A percentile compares a stretch with the other conserved stretches of the same genome.
phyloP scores from a whole-genome alignment of 306 rosid genomes.

The Trichosanthes cucumerina region DNA sequence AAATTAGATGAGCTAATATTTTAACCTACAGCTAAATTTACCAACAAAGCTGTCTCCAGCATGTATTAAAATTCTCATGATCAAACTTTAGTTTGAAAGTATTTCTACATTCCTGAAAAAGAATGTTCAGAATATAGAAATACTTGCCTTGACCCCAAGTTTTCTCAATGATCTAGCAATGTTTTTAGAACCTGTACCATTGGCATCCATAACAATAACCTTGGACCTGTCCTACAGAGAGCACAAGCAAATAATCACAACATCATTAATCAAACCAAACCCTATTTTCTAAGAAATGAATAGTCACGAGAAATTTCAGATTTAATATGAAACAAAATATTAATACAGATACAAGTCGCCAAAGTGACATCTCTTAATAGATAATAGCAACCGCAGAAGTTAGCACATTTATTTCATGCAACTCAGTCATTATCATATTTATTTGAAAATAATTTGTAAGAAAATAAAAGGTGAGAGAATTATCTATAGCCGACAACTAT shows the following conservation, averaged over 20 bases:
- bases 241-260: slow-evolving; percentile 38
- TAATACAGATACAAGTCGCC: not conserved
- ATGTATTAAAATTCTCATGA: not conserved
- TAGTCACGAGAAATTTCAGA: slow-evolving; percentile 7
- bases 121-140: slow-evolving; percentile 9
- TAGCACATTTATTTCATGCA: not conserved
- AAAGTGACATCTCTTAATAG: not conserved
- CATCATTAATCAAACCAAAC: slow-evolving; percentile 31
- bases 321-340: not conserved
- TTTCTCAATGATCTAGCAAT: slow-evolving; percentile 83
- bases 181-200: slow-evolving; percentile 72
- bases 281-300: slow-evolving; percentile 9
- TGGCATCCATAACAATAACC: slow-evolving; percentile 85
- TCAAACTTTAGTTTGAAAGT: not conserved
- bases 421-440: not conserved
- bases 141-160: slow-evolving; percentile 76
- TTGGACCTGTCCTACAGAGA: slow-evolving; percentile 84
- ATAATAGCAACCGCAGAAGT: not conserved
- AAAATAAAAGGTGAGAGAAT: not conserved
- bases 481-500: not conserved
- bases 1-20: not conserved
- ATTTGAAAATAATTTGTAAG: not conserved
- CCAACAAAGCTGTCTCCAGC: not conserved
- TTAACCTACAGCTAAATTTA: not conserved
- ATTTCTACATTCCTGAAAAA: not conserved